These are phyloP conservation scores for Cucurbita moschata DNA, from an alignment of 306 rosid genomes.

Conservation along the genomic window DNA sequence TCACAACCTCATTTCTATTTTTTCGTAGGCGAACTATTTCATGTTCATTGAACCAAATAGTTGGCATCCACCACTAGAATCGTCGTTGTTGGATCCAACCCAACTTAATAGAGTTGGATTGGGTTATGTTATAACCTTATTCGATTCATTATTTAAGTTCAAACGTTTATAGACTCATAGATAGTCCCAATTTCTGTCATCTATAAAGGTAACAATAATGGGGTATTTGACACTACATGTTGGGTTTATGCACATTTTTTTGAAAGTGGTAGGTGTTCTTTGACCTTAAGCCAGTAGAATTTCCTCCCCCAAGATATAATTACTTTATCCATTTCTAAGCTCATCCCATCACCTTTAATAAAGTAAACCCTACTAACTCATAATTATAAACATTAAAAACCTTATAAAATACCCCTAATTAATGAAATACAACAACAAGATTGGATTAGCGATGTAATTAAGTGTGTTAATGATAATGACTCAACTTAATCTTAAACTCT, in stretches of 20 bases:
- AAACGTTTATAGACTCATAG: not conserved
- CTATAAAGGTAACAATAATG: not conserved
- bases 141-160: too few species aligned
- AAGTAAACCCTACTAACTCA: not conserved
- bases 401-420: not conserved
- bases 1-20: too few species aligned
- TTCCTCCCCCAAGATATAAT: not conserved
- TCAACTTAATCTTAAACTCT: not conserved
- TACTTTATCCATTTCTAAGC: not conserved
- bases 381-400: not conserved
- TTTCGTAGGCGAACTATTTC: too few species aligned
- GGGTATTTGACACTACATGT: not conserved
- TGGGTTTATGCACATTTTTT: not conserved
- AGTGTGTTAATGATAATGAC: not conserved
- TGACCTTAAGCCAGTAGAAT: not conserved
- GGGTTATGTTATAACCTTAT: too few species aligned
- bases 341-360: not conserved
- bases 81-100: too few species aligned
- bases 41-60: too few species aligned
- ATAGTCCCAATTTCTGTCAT: not conserved
- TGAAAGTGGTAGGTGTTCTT: conserved; percentile 4
- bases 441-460: not conserved
- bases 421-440: not conserved
- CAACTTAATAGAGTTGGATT: too few species aligned
- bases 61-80: too few species aligned